Base-by-base conservation (phyloP, 129 eudicot genomes). In the Chrysanthemum seticuspe region DNA sequence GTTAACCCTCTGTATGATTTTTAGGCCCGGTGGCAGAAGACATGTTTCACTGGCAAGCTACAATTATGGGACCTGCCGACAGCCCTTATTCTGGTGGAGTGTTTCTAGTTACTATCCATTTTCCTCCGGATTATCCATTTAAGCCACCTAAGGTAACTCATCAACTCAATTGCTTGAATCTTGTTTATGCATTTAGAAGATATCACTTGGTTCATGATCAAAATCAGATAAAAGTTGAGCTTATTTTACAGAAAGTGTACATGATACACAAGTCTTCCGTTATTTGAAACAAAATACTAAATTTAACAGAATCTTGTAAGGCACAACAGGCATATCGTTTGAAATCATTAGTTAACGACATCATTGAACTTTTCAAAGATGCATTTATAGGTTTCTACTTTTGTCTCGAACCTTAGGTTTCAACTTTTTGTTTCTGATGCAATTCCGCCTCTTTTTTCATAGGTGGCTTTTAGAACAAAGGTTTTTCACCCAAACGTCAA, bases 11-110 rank as follows among this genome's bases (percentile, higher is more conserved):
- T 73, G 81, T 79, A 68, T 79, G 70, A 49, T 59, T 58, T 31
- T 59, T 71, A 86, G 91, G 91, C 74, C 91, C 87, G 8, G 88
- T 86, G 69, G 91, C 85, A 12, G 91, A 86, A 68, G 87, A 86
- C 83, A 86, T 86, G 91, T 86, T 86, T 78, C 90, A 86, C 74
- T 85, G 87, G 89, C 87, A 85, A 82, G 89, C 89, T 63, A 85
- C 90, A 47, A 82, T 86, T 36, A 86, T 86, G 91, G 91, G 91
- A 65, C 91, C 91, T 74, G 65, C 91, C 11, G 87, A 86, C 66
- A 83, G 87, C 81, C 91, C 91, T 52, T 86, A 83, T 78, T 67
- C 87, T 23, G 86, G 89, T 67, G 89, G 86, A 68, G 86, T 85
- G 59, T 82, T 85, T 75, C 84, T 85, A 55, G 87, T 85, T 68